Base-by-base conservation (phyloP, 108 stramenopile genomes). In the Skeletonema potamos region DNA sequence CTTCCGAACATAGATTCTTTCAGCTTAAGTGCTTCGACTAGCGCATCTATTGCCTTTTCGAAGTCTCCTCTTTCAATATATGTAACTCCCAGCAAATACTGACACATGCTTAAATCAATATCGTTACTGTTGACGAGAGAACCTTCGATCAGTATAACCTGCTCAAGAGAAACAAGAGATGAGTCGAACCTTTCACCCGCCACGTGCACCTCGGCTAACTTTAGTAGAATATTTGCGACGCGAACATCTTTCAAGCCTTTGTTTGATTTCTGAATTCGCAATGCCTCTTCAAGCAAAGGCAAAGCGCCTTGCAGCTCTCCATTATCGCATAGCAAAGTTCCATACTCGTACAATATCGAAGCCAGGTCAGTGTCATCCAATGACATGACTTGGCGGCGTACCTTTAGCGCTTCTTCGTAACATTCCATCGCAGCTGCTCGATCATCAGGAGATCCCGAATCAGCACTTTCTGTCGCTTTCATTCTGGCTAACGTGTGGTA, bases 281-380 rank as follows among this genome's bases (percentile, higher is more conserved):
- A 73, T 11, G 73, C 72, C 43, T 79, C 77, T 62, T 79, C 77
- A 30, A 79, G 46, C 13, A 79, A 37, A n/a, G 77, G 73, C 33
- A 79, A 68, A 39, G 77, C 77, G 33, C n/a, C n/a, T 32, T 67
- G 37, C 15, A 62, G 57, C 41, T 68, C 72, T 30, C 55, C 68
- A 28, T 62, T 51, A 22, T 56, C 17, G 34, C 72, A 79, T 20
- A 79, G 43, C 17, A 79, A 60, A 54, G 66, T 68, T 2, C 60
- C 66, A 62, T 79, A 79, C 22, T 74, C 77, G 44, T 60, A 74
- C 12, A 79, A 72, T 18, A 83, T 67, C 33, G 44, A 41, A 1
- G 77, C 77, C 66, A 79, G 36, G 9, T 83, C 77, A 61, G 74
- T 73, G 34, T 79, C 77, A 79, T 61, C 66, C 30, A 74, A 67